These are phyloP conservation scores for Boletus reticuloceps DNA, from an alignment of 768 basidiomycete species.

Conservation along the genomic window DNA sequence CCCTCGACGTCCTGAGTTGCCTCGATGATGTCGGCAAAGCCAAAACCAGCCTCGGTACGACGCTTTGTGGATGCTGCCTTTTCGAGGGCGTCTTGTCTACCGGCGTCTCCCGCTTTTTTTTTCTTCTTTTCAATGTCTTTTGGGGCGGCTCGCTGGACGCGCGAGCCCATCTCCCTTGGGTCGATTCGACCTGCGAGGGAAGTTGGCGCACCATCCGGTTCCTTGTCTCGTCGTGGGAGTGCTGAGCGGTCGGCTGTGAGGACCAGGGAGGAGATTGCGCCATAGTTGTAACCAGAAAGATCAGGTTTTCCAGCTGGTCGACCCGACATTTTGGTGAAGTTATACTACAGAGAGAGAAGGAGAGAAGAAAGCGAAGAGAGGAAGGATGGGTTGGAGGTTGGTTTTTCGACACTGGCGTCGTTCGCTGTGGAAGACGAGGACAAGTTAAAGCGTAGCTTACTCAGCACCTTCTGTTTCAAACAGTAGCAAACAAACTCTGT, in stretches of 20 bases:
- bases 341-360: slow-evolving; percentile 3
- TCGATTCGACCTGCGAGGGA: slow-evolving; percentile 90
- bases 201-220: slow-evolving; percentile 95
- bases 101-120: slow-evolving; percentile 66
- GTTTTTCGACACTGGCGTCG: slow-evolving; percentile 8
- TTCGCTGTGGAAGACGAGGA: slow-evolving; percentile 32
- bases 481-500: slow-evolving; percentile 12
- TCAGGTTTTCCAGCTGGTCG: slow-evolving; percentile 61
- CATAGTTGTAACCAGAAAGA: slow-evolving; percentile 92
- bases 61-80: slow-evolving; percentile 53
- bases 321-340: slow-evolving; percentile 34
- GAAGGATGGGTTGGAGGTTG: background rate
- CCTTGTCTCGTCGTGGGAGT: slow-evolving; percentile 85
- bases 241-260: slow-evolving; percentile 86
- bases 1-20: slow-evolving; percentile 93
- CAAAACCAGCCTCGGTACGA: slow-evolving; percentile 63
- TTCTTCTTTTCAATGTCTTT: slow-evolving; percentile 94
- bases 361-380: background rate
- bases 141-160: slow-evolving; percentile 76
- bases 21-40: slow-evolving; percentile 90
- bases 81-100: slow-evolving; percentile 53
- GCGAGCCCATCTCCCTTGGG: slow-evolving; percentile 89
- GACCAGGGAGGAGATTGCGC: slow-evolving; percentile 91
- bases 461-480: slow-evolving; percentile 20
- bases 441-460: slow-evolving; percentile 5